Base-by-base conservation (phyloP, 1,284 basidiomycete species). In the Sporisorium graminicola region DNA sequence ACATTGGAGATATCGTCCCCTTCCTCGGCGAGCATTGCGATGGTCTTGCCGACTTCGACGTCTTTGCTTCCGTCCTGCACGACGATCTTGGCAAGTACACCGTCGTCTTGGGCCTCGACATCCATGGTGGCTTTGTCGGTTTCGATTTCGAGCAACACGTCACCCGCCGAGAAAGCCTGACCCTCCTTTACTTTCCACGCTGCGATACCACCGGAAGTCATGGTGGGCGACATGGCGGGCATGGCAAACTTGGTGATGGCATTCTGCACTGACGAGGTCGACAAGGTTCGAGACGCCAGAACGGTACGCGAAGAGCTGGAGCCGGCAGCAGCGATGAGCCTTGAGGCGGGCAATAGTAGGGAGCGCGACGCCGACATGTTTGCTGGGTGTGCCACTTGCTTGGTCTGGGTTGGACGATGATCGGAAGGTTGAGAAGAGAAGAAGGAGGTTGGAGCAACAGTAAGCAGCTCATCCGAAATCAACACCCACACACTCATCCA, bases 101-200 rank as follows among this genome's bases (percentile, higher is more conserved):
- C 87, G 64, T 87, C 87, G 37, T 87, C 87, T 68, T 86, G 86
- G 26, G 87, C 87, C 78, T 87, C 86, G 44, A 87, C 86, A 59
- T 87, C 87, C 74, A 87, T 86, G 50, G 83, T 82, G 2, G 86
- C 86, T 74, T 83, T 85, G 72, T 84, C 80, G 43, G 82, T 83
- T 58, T 84, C 94, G 85, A 99, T 94, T 88, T 98, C 95, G 56
- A 96, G 90, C 54, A 96, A 88, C 70, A 99, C 95, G 82, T 99
- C 96, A 44, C 96, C 95, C 9, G 92, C 90, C 20, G 59, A 74
- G 78, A 87, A 87, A 3, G 72, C 54, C 29, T 86, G 79, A 29
- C 86, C 86, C 54, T 86, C 85, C 73, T 87, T 85, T 72, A 86
- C 80, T 79, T 86, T 86, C 83, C 84, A 86, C 18, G 65, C 24